phyloP scores from a whole-genome alignment of 805 yeast genomes.

The Debaryomyces castellii region DNA sequence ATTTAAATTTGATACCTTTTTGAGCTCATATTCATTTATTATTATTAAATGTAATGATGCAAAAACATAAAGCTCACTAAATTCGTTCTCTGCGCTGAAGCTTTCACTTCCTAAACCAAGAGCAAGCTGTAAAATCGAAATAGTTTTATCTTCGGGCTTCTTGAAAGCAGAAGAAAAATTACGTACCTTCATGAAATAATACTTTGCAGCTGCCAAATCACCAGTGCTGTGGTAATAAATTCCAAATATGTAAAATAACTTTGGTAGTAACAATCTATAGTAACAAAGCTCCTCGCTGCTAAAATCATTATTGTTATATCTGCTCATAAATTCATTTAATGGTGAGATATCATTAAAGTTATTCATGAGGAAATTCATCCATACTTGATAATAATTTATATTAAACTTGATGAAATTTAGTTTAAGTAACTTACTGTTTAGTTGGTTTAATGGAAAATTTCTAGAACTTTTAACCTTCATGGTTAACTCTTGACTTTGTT shows the following conservation, averaged over 20 bases:
- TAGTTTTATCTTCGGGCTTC: slow-evolving; percentile 1
- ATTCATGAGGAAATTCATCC: slow-evolving; percentile 33
- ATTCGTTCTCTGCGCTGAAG: slow-evolving; percentile 13
- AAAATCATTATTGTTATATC: slow-evolving; percentile 34
- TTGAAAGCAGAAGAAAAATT: slow-evolving; percentile 11
- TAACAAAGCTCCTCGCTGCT: slow-evolving; percentile 39
- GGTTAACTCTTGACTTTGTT: slow-evolving; percentile 16
- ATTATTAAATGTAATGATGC: slow-evolving; percentile 29
- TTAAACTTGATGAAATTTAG: slow-evolving; percentile 27
- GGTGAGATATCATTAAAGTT: slow-evolving; percentile 20
- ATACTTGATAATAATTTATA: slow-evolving; percentile 34
- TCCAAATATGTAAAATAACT: slow-evolving; percentile 40
- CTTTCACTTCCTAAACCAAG: slow-evolving; percentile 26
- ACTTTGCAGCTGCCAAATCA: slow-evolving; percentile 35
- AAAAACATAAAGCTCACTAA: slow-evolving; percentile 27
- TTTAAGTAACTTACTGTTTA: slow-evolving; percentile 23
- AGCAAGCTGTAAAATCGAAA: slow-evolving; percentile 13
- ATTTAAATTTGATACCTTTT: slow-evolving; percentile 1
- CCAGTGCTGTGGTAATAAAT: slow-evolving; percentile 37
- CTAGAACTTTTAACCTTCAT: slow-evolving; percentile 7
- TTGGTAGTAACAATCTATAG: slow-evolving; percentile 35
- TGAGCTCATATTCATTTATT: slow-evolving; percentile 22
- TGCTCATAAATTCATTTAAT: slow-evolving; percentile 32
- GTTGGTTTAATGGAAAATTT: slow-evolving; percentile 16
- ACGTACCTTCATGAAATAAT: slow-evolving; percentile 37